Conservation (phyloP, 169 alveolate genomes). For the Eimeria brunetti region DNA sequence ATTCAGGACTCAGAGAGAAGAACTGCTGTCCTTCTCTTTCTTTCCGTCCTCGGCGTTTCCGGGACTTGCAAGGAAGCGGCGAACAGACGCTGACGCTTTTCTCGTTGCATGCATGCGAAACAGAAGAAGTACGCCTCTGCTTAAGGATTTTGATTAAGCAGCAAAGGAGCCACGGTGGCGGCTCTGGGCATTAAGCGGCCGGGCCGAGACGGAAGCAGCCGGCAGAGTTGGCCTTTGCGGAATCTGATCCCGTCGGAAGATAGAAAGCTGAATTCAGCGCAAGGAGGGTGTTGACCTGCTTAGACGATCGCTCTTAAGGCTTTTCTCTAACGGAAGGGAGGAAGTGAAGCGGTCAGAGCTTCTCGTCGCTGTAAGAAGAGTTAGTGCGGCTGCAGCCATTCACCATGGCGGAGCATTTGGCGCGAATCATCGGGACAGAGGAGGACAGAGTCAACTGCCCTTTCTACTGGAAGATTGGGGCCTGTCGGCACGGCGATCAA, state of each 20-base stretch:
- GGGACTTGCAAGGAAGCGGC: neutral
- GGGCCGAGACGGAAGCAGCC: constrained; percentile 4
- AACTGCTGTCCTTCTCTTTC: neutral
- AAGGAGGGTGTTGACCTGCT: neutral
- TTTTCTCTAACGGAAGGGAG: neutral
- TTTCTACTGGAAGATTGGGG: constrained; percentile 99
- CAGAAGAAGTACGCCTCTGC: neutral
- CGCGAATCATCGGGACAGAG: constrained; percentile 98
- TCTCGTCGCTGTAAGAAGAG: neutral
- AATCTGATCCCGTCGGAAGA: neutral
- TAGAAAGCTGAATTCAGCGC: neutral
- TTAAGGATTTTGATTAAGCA: neutral
- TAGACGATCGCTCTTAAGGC: neutral
- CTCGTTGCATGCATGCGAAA: neutral
- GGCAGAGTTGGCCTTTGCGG: neutral
- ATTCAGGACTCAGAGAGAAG: neutral
- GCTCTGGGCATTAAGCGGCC: neutral
- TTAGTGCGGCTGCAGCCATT: neutral
- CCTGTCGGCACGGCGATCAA: constrained; percentile 99
- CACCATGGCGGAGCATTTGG: constrained; percentile 99
- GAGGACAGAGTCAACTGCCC: constrained; percentile 99
- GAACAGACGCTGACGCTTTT: neutral
- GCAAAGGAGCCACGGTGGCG: neutral
- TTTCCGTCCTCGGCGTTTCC: neutral
- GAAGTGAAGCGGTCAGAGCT: neutral